These are phyloP conservation scores for Calonectria crousiana DNA, from an alignment of 2,329 filamentous ascomycete species.

Conservation along the genomic window DNA sequence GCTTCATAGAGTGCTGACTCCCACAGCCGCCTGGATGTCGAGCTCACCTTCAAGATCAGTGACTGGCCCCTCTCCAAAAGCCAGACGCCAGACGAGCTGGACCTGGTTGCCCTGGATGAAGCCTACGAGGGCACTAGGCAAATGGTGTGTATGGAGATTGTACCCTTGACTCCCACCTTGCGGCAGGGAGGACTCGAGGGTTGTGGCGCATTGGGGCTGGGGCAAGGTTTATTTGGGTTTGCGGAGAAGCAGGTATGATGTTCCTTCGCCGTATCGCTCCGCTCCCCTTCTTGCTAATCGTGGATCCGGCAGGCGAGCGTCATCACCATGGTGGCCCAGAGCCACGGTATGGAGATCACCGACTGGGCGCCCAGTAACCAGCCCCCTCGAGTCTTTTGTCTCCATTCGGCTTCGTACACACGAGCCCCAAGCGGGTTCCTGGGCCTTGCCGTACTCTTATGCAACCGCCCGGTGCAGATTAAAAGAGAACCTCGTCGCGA, in stretches of 20 bases:
- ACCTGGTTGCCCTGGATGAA: background rate
- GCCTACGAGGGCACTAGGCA: background rate
- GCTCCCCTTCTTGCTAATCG: background rate
- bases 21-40: background rate
- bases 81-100: background rate
- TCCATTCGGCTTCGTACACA: background rate
- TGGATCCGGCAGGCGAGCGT: background rate
- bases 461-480: background rate
- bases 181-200: background rate
- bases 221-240: background rate
- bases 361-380: background rate
- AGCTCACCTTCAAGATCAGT: background rate
- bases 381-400: background rate
- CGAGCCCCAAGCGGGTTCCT: background rate
- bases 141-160: background rate
- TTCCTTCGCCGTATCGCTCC: background rate
- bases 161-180: background rate
- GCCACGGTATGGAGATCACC: background rate
- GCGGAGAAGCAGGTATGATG: background rate
- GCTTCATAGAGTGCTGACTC: background rate
- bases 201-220: constrained; percentile 1
- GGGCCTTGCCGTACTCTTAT: background rate
- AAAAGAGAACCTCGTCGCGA: background rate
- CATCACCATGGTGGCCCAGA: background rate
- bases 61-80: background rate